Base-by-base conservation (phyloP, 2,329 filamentous ascomycete genomes). In the Drechmeria coniospora region DNA sequence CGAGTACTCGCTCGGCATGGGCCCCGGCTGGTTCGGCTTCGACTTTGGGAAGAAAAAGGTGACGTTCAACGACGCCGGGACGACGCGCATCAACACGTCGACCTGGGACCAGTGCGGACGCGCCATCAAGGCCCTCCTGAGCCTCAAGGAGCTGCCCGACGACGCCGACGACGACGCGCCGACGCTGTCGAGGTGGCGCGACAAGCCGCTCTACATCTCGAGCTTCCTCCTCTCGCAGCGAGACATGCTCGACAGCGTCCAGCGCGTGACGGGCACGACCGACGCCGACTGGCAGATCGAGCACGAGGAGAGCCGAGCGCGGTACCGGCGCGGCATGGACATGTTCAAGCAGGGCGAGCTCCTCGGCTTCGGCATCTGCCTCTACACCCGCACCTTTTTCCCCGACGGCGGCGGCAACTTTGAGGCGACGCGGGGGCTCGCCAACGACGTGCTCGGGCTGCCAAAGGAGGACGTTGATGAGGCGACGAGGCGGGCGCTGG, bases 161-260 rank as follows among this genome's bases (percentile, higher is more conserved):
- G 56, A 36, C 40, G 12, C 49, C 29, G 35, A 36, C 5, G 49
- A 51, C 32, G 32, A 25, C 23, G 41, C 62, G 45, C 21, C 47
- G 2, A 44, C 34, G 0, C 37, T 61, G 1, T 69, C 18, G 40
- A 53, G 25, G 34, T 56, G 39, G 37, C 49, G 13, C 3, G 68
- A 74, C 45, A 56, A 59, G 27, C 36, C 40, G 1, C 41, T 75
- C 2, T 68, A 60, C 37, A 37, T 74, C 8, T 57, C 54, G 6
- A 73, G 65, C 34, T 79, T 77, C 50, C 45, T 52, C 8, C 38
- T 73, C 33, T 68, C 50, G 32, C 76, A 81, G 46, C 57, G 59
- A 8, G 74, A 80, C 8, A 79, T 80, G 55, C 59, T 80, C 29
- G 62, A 65, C 21, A 63, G 61, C n/a, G 48, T 74, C 9, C 59